These are phyloP conservation scores for Grosmannia serpens DNA, from an alignment of 2,329 filamentous ascomycete species.

Conservation along the genomic window DNA sequence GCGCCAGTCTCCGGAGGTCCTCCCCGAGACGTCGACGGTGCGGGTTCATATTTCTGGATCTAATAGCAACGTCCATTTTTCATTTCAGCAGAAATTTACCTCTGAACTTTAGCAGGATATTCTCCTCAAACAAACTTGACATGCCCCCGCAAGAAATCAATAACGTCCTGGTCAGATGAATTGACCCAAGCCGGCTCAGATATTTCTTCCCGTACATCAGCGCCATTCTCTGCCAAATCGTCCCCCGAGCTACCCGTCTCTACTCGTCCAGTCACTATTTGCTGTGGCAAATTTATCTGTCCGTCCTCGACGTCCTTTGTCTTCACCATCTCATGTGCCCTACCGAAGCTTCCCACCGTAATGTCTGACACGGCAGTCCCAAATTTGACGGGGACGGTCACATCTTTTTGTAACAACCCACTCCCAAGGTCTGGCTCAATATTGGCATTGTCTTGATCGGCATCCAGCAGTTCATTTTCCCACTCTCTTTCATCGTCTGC, in stretches of 20 bases:
- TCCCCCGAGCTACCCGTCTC: background rate
- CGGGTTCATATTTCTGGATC: no score
- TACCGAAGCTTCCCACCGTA: background rate
- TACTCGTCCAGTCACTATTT: background rate
- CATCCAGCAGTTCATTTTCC: background rate
- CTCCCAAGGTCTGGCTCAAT: background rate
- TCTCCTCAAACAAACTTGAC: constrained; percentile 12
- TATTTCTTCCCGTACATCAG: background rate
- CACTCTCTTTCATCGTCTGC: background rate
- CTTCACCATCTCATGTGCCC: background rate
- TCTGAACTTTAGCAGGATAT: background rate
- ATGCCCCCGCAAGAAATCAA: constrained; percentile 16
- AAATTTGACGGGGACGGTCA: background rate
- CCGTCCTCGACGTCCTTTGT: background rate
- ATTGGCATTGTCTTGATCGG: background rate
- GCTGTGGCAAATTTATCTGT: background rate
- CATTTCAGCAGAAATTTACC: no score
- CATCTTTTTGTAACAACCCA: background rate
- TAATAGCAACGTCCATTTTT: no score
- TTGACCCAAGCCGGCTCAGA: constrained; percentile 15
- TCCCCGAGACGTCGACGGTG: no score
- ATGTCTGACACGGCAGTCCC: background rate
- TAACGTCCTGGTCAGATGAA: constrained; percentile 14
- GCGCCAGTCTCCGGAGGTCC: no score
- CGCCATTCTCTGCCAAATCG: background rate